Conservation (phyloP, 129 eudicot genomes). For the Tagetes patula region DNA sequence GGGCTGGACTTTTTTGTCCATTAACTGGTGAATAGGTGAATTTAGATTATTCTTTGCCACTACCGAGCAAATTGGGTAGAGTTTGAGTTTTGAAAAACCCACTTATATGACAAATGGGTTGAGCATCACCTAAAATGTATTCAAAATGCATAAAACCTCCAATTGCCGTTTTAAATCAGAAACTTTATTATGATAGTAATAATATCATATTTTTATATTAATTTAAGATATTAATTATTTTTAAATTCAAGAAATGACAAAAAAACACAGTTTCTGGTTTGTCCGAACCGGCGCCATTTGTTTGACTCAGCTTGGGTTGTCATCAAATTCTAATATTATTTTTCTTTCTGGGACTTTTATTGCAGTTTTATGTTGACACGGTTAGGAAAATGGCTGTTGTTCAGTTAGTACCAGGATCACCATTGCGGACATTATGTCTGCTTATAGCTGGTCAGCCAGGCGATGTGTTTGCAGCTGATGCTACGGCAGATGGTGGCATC, state of each 20-base stretch:
- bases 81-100: neutral
- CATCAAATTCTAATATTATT: constrained; percentile 7
- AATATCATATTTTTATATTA: neutral
- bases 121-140: neutral
- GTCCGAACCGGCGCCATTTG: neutral
- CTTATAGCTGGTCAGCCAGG: constrained; percentile 92
- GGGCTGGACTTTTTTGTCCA: neutral
- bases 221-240: neutral
- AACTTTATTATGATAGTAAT: neutral
- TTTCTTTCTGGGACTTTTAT: neutral
- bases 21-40: neutral
- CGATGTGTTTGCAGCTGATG: constrained; percentile 67
- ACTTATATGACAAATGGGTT: neutral
- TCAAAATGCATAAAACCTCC: neutral
- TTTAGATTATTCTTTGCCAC: neutral
- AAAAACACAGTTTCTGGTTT: neutral
- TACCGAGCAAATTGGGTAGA: neutral
- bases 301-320: neutral
- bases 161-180: neutral
- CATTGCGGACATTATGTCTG: constrained; percentile 91
- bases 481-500: constrained; percentile 38
- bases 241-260: neutral
- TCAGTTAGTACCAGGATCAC: constrained; percentile 85
- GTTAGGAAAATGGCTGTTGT: constrained; percentile 83
- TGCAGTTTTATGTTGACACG: constrained; percentile 90